Conservation (phyloP, 495 filamentous ascomycete species). For the Usnea hakonensis region DNA sequence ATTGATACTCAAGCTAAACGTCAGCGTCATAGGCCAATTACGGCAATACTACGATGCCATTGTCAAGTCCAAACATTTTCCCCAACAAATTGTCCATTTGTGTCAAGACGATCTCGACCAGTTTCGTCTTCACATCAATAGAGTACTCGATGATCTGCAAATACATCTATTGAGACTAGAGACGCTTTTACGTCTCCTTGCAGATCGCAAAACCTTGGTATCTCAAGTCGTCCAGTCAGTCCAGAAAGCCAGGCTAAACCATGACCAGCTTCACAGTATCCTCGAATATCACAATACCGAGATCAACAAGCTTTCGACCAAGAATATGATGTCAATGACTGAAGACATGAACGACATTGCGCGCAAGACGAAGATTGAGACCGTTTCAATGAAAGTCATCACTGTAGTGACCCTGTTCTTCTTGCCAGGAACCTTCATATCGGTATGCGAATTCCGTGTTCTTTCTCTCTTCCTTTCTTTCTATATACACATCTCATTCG, state of each 20-base stretch:
- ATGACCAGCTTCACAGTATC: conserved; percentile 17
- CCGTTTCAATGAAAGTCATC: conserved; percentile 36
- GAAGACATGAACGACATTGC: conserved; percentile 32
- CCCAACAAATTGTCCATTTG: neutral
- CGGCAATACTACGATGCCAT: conserved; percentile 1
- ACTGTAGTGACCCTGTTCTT: conserved; percentile 37
- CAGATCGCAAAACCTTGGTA: neutral
- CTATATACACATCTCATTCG: too few relatives aligned
- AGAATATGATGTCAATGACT: conserved; percentile 29
- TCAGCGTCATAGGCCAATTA: conserved; percentile 23
- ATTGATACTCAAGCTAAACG: conserved; percentile 32
- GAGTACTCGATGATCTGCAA: neutral
- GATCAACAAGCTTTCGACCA: conserved; percentile 3
- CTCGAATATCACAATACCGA: conserved; percentile 18
- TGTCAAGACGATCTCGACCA: neutral
- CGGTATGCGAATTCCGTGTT: conserved; percentile 26
- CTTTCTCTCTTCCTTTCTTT: too few relatives aligned
- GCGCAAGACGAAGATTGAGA: conserved; percentile 33
- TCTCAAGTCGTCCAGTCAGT: too few relatives aligned
- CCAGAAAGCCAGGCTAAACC: too few relatives aligned
- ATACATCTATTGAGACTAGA: conserved; percentile 10
- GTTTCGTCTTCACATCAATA: neutral
- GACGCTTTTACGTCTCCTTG: neutral
- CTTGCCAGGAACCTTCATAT: conserved; percentile 35
- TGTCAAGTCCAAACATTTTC: neutral